Percentiles rank a stretch among this genome's conserved stretches.
These are phyloP conservation scores for Wickerhamiella spandovensis DNA, from an alignment of 805 yeast genomes.

Conservation along the genomic window DNA sequence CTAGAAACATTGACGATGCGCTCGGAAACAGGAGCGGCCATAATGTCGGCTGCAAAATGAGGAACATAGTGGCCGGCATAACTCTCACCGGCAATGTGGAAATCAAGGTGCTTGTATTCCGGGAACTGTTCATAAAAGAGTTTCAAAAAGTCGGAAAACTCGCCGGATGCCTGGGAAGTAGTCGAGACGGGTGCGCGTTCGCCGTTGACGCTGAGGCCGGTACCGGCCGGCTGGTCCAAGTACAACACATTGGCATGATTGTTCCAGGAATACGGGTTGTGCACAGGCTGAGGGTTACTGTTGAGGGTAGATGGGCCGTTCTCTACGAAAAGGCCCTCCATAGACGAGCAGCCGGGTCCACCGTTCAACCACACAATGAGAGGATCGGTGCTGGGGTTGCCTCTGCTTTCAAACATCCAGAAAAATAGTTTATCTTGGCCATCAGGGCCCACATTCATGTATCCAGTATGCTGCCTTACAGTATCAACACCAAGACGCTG, in stretches of 20 bases:
- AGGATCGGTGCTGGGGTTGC: slow-evolving; percentile 77
- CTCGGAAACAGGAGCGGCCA: slow-evolving; percentile 26
- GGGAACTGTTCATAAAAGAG: slow-evolving; percentile 79
- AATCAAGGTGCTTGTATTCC: slow-evolving; percentile 39
- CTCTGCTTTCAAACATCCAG: slow-evolving; percentile 88
- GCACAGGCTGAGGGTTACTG: slow-evolving; percentile 44
- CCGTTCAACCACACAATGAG: slow-evolving; percentile 87
- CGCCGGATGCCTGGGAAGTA: slow-evolving; percentile 75
- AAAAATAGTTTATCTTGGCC: slow-evolving; percentile 51
- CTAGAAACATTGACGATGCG: slow-evolving; percentile 55
- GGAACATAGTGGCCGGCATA: slow-evolving; percentile 95
- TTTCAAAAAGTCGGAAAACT: slow-evolving; percentile 71
- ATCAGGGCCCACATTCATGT: slow-evolving; percentile 39
- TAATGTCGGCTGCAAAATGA: slow-evolving; percentile 46
- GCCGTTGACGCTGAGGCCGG: slow-evolving; percentile 78
- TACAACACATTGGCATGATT: slow-evolving; percentile 78
- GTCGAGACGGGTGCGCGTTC: slow-evolving; percentile 33
- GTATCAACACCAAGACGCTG: slow-evolving; percentile 27
- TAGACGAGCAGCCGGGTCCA: slow-evolving; percentile 91
- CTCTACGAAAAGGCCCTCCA: slow-evolving; percentile 83
- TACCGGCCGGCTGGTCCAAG: slow-evolving; percentile 88
- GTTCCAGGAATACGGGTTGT: slow-evolving; percentile 85
- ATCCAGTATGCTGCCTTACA: slow-evolving; percentile 63
- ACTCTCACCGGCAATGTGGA: slow-evolving; percentile 89
- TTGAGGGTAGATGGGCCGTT: slow-evolving; percentile 76